Base-by-base conservation (phyloP, 768 basidiomycete species). In the Fomitopsis serialis region DNA sequence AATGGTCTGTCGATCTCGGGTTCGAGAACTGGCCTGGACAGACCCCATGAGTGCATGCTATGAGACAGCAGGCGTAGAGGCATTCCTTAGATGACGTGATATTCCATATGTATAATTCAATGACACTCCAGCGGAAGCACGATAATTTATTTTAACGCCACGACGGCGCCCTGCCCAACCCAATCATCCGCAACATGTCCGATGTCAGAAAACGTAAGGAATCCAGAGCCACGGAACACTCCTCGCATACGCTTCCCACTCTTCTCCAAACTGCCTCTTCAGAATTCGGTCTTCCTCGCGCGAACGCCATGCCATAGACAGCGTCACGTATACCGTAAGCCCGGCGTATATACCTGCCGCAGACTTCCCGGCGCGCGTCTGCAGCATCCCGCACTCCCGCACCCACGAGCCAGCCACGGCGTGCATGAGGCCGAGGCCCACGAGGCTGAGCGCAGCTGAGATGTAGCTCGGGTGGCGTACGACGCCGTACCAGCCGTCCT, bases 1-100 rank as follows among this genome's bases (percentile, higher is more conserved):
- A 78, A 15, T 89, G 85, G 85, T 84, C 84, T 46, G 71, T 86
- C 50, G 81, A 85, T 45, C 78, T 87, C 45, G 85, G 85, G 9
- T 87, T 87, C 61, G 83, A 84, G n/a, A 69, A 87, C 62, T 86
- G 84, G 85, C 65, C 68, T 1, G 58, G 46, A 6, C 23, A 40
- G 37, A 40, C 6, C 37, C 37, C 37, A 5, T 40, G 37, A 40
- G 37, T 5, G 29, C 6, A 5, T 32, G n/a, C 29, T 11, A 11
- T 32, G 29, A 32, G 29, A 32, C 11, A 11, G 29, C 29, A 32
- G 29, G 29, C 29, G 11, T 5, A 11, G 6, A 32, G 29, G 29
- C 29, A 32, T n/a, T n/a, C n/a, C n/a, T n/a, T n/a, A n/a, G n/a
- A n/a, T n/a, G n/a, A n/a, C n/a, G n/a, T n/a, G n/a, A n/a, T n/a